Conservation (phyloP, 345 rosid species). For the Diplotaxis tenuifolia region DNA sequence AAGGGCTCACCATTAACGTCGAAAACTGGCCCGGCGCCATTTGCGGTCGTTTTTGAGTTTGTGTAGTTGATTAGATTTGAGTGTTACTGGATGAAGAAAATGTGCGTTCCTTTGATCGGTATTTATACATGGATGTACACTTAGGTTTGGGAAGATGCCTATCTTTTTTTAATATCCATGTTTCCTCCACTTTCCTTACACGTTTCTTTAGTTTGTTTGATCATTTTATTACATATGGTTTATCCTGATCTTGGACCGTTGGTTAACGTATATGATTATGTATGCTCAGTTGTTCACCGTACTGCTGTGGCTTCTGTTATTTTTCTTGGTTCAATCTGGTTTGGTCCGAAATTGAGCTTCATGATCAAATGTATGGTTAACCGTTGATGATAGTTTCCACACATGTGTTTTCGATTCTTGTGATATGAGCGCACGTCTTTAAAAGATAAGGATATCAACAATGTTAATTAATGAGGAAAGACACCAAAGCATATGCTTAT, state of each 20-base stretch:
- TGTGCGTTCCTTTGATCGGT: not conserved
- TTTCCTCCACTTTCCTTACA: not conserved
- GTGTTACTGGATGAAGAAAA: constrained; percentile 4
- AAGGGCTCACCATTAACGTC: not conserved
- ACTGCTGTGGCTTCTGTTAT: not conserved
- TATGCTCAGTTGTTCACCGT: not conserved
- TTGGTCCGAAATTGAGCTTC: not conserved
- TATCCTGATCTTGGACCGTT: not conserved
- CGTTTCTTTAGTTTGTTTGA: not conserved
- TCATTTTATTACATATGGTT: not conserved
- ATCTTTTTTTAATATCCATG: not conserved
- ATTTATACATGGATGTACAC: not conserved
- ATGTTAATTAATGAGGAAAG: not conserved
- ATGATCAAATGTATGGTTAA: not conserved
- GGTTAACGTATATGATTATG: not conserved
- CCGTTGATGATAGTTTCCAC: not conserved
- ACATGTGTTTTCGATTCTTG: not conserved
- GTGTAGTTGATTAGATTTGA: constrained; percentile 4
- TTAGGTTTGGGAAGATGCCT: not conserved
- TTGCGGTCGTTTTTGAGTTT: not conserved
- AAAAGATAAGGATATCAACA: not conserved
- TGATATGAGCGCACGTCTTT: not conserved
- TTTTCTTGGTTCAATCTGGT: not conserved
- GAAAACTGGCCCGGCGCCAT: not conserved
- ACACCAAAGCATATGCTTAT: not conserved